A percentile compares a stretch with the other conserved stretches of the same genome.
Evolutionary conservation across 129 eudicot species (phyloP).

Genomic region (Tagetes patula): DNA sequence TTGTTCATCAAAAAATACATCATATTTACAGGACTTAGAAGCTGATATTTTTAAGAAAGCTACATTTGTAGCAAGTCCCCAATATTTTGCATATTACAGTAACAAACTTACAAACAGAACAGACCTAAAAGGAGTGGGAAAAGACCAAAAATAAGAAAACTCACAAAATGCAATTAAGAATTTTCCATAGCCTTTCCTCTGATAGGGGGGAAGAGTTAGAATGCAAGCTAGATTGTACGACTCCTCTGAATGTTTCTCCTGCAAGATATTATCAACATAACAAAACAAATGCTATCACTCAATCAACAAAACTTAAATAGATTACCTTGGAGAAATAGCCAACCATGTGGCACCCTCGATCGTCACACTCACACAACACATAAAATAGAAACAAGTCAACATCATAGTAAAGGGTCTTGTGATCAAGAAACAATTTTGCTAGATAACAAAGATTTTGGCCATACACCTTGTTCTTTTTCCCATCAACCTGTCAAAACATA

Average conservation of each 20-base stretch:
- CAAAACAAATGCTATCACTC: neutral
- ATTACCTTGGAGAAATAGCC: conserved; percentile 95
- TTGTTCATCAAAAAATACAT: neutral
- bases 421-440: conserved; percentile 96
- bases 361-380: conserved; percentile 94
- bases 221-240: conserved; percentile 94
- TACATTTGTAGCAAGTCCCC: neutral
- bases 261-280: conserved; percentile 33
- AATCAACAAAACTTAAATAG: conserved; percentile 7
- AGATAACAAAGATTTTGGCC: conserved; percentile 94
- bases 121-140: neutral
- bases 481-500: conserved; percentile 72
- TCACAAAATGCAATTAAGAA: conserved; percentile 91
- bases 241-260: conserved; percentile 99
- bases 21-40: neutral
- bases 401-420: conserved; percentile 95
- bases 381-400: conserved; percentile 92
- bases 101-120: neutral
- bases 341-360: conserved; percentile 99
- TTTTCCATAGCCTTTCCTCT: conserved; percentile 97
- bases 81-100: neutral
- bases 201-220: conserved; percentile 95
- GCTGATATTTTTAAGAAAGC: neutral
- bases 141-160: conserved; percentile 23
- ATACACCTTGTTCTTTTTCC: conserved; percentile 95